phyloP scores from a whole-genome alignment of 225 moss, liverwort and hornwort genomes.

The Takakia lepidozioides region DNA sequence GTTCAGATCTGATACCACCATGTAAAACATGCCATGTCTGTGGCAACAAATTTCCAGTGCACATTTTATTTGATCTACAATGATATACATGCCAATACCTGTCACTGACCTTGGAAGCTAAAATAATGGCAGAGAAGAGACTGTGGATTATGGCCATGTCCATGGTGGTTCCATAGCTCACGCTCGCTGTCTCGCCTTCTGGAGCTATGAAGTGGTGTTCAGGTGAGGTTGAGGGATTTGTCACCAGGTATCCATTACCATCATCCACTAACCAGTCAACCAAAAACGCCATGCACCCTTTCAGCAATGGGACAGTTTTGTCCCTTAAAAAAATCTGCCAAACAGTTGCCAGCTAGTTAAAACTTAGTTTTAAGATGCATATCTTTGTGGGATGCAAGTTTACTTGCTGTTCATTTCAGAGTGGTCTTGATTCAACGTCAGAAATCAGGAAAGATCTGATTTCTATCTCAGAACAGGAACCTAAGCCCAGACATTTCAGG shows the following conservation, averaged over 20 bases:
- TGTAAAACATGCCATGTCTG: no score
- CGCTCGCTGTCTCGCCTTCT: constrained; percentile 46
- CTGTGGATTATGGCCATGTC: constrained; percentile 79
- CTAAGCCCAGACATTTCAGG: no score
- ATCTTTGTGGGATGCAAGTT: no score
- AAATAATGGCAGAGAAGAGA: constrained; percentile 56
- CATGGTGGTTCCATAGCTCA: constrained; percentile 82
- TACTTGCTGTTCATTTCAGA: no score
- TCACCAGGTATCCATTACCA: constrained; percentile 63
- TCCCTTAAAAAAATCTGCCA: constrained; percentile 58
- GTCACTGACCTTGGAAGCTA: constrained; percentile 61
- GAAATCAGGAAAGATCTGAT: no score
- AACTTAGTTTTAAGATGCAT: no score
- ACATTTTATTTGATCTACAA: no score
- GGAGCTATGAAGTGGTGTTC: constrained; percentile 88
- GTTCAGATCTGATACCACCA: no score
- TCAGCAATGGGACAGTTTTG: constrained; percentile 70
- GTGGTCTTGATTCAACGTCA: no score
- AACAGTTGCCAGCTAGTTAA: constrained; percentile 1
- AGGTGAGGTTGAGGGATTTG: constrained; percentile 88
- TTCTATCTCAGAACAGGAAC: no score
- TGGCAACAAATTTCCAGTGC: neutral
- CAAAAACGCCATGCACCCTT: constrained; percentile 70
- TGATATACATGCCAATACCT: no score
- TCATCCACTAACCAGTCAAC: constrained; percentile 81